Percentiles rank a stretch among this genome's conserved stretches.
These are phyloP conservation scores for Didymella pinodella DNA, from an alignment of 2,329 filamentous ascomycete genomes.

Conservation along the genomic window DNA sequence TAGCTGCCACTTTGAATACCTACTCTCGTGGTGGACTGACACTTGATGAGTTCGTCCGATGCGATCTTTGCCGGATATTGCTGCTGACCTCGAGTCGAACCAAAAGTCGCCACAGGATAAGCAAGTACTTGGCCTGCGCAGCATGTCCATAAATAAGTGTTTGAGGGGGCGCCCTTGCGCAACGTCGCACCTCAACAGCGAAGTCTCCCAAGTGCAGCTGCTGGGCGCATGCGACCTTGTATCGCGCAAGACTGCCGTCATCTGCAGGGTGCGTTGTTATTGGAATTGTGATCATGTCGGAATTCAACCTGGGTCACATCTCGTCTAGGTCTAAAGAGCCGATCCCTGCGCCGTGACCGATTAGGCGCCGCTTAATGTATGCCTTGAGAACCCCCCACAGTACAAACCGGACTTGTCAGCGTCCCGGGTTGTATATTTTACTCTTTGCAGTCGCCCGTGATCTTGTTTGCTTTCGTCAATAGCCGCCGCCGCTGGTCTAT, in stretches of 20 bases:
- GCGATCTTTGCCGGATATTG: conserved; percentile 9
- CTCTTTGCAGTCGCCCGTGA: not conserved
- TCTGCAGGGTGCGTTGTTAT: conserved; percentile 2
- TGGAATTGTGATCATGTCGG: not conserved
- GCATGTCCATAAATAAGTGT: conserved; percentile 2
- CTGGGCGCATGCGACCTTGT: not conserved
- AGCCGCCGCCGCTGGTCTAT: not conserved
- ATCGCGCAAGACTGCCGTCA: not conserved
- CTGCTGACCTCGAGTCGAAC: conserved; percentile 6
- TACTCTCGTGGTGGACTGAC: not conserved
- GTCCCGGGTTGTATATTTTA: not conserved
- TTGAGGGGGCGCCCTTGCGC: conserved; percentile 16
- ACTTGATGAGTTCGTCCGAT: conserved; percentile 11
- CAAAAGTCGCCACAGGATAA: conserved; percentile 8
- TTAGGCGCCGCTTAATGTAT: conserved; percentile 18
- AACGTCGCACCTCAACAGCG: conserved; percentile 16
- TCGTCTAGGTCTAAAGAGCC: conserved; percentile 4
- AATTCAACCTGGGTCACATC: conserved; percentile 8
- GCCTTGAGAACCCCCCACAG: not conserved
- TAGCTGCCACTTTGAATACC: conserved; percentile 8
- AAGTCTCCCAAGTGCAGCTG: conserved; percentile 1
- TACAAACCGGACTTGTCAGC: conserved; percentile 3
- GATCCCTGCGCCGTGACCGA: conserved; percentile 15
- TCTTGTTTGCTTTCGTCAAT: not conserved
- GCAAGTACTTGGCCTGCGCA: conserved; percentile 10